phyloP scores from a whole-genome alignment of 1,139 yeast genomes.

The Meyerozyma elateridarum region DNA sequence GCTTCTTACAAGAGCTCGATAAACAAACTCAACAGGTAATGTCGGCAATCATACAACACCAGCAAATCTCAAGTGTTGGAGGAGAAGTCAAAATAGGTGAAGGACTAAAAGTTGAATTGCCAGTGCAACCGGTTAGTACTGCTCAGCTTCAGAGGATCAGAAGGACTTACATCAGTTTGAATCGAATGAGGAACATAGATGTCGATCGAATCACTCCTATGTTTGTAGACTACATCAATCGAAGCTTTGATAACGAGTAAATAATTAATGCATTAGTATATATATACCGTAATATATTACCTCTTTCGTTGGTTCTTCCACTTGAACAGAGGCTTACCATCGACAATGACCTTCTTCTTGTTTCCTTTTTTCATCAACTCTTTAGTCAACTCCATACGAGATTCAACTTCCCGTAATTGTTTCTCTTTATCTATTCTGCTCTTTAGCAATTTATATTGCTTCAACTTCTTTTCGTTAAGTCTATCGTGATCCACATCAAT shows the following conservation, averaged over 20 bases:
- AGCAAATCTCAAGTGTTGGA: conserved; percentile 54
- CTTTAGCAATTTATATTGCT: conserved; percentile 51
- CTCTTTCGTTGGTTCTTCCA: conserved; percentile 87
- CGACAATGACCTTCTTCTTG: conserved; percentile 64
- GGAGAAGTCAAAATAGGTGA: conserved; percentile 40
- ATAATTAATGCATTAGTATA: background rate
- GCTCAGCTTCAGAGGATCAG: conserved; percentile 82
- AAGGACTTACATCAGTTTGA: conserved; percentile 73
- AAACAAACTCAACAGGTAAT: conserved; percentile 63
- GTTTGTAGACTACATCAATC: conserved; percentile 70
- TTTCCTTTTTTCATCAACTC: conserved; percentile 90
- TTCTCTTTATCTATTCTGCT: conserved; percentile 62
- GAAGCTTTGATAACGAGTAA: conserved; percentile 35
- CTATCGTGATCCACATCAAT: conserved; percentile 31
- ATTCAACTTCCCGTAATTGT: conserved; percentile 63
- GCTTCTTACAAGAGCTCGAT: conserved; percentile 78
- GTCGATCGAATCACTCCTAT: conserved; percentile 59
- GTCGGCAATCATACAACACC: conserved; percentile 53
- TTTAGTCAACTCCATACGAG: conserved; percentile 68
- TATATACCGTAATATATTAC: conserved; percentile 19
- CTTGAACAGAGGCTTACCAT: conserved; percentile 70
- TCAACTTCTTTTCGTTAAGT: conserved; percentile 51
- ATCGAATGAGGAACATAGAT: conserved; percentile 73
- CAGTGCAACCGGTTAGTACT: conserved; percentile 56
- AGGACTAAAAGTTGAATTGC: conserved; percentile 53